phyloP scores from a whole-genome alignment of 108 stramenopile species.

The Asterionellopsis glacialis region DNA sequence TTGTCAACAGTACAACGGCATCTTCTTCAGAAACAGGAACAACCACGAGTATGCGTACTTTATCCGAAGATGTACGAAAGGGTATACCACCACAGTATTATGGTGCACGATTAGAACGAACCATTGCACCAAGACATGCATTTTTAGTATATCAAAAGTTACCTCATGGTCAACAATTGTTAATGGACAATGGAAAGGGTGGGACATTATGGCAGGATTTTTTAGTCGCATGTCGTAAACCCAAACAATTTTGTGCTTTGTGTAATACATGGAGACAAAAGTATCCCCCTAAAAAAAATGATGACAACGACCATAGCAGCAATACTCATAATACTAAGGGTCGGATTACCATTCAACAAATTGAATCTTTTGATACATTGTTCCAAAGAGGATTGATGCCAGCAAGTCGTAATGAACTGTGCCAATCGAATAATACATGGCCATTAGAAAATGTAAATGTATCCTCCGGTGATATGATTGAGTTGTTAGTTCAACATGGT shows the following conservation, averaged over 20 bases:
- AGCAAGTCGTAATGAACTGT: slow-evolving; percentile 61
- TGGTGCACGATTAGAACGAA: slow-evolving; percentile 67
- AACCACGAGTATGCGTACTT: background rate
- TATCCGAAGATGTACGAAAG: slow-evolving; percentile 7
- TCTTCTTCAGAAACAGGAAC: background rate
- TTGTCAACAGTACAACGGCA: background rate
- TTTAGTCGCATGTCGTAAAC: slow-evolving; percentile 49
- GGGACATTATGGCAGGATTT: slow-evolving; percentile 42
- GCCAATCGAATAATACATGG: slow-evolving; percentile 27
- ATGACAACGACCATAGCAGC: slow-evolving; percentile 7
- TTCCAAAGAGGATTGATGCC: slow-evolving; percentile 72
- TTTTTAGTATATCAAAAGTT: slow-evolving; percentile 57
- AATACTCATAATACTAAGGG: background rate
- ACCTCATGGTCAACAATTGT: slow-evolving; percentile 24
- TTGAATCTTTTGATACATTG: slow-evolving; percentile 66
- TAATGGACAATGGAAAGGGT: slow-evolving; percentile 10
- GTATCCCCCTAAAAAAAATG: slow-evolving; percentile 3
- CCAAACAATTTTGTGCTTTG: slow-evolving; percentile 68
- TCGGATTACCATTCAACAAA: slow-evolving; percentile 54
- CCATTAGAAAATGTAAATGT: slow-evolving; percentile 50
- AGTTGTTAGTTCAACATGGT: slow-evolving; percentile 64
- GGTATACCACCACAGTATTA: slow-evolving; percentile 60
- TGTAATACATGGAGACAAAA: slow-evolving; percentile 59
- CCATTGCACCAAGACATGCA: slow-evolving; percentile 76
- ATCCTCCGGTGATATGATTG: slow-evolving; percentile 46